Percentiles rank a stretch among this genome's conserved stretches.
These are phyloP conservation scores for Tuctoria greenei DNA, from an alignment of 176 grass and related monocot species.

Conservation along the genomic window DNA sequence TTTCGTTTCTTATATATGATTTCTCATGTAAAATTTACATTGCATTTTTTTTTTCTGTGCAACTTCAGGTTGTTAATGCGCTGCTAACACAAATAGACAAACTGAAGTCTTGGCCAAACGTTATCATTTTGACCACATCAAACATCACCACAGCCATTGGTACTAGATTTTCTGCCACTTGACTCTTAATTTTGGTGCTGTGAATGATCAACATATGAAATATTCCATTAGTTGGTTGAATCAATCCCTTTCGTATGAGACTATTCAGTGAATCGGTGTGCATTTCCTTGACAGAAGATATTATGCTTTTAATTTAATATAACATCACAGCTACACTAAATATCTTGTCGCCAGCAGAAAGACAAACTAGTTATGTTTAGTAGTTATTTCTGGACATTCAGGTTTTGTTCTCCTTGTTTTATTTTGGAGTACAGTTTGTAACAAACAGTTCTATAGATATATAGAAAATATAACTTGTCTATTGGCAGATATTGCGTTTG, in stretches of 20 bases:
- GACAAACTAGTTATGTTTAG: no score
- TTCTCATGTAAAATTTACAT: constrained; percentile 16
- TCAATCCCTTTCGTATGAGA: background rate
- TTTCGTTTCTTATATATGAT: constrained; percentile 11
- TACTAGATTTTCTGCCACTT: constrained; percentile 44
- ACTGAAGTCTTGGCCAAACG: constrained; percentile 98
- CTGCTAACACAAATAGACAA: constrained; percentile 99
- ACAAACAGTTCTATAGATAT: constrained; percentile 3
- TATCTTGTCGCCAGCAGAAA: constrained; percentile 16
- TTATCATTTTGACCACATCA: constrained; percentile 98
- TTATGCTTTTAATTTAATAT: constrained; percentile 13
- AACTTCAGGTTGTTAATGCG: constrained; percentile 92
- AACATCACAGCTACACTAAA: constrained; percentile 4
- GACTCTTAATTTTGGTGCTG: background rate
- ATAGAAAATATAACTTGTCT: constrained; percentile 32
- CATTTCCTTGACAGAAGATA: constrained; percentile 17
- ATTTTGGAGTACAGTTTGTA: background rate
- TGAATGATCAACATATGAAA: constrained; percentile 12
- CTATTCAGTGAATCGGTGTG: background rate
- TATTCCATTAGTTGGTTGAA: constrained; percentile 18
- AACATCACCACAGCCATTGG: constrained; percentile 98
- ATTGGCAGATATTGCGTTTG: constrained; percentile 93
- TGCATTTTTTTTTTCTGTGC: constrained; percentile 19
- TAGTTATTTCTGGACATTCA: background rate
- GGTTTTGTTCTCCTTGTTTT: background rate